Conservation (phyloP, 2,329 filamentous ascomycete species). For the Clonostachys sp. region DNA sequence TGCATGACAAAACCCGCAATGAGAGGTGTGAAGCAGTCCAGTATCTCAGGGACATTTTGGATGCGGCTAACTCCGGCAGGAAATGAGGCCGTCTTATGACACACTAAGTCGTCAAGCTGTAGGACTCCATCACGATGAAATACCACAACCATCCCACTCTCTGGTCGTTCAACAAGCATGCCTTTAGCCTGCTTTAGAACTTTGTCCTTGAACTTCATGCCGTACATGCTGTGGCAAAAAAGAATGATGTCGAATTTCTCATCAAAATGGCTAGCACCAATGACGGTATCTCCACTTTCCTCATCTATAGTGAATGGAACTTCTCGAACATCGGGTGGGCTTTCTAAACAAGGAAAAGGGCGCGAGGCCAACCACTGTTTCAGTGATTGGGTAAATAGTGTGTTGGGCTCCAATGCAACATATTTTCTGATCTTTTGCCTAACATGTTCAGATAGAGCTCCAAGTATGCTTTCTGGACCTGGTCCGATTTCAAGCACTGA, state of each 20-base stretch:
- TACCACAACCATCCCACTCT: slow-evolving; percentile 40
- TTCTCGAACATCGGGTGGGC: slow-evolving; percentile 27
- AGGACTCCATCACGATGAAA: slow-evolving; percentile 47
- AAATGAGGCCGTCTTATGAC: slow-evolving; percentile 38
- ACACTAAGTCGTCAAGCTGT: slow-evolving; percentile 41
- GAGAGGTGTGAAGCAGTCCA: slow-evolving; percentile 50
- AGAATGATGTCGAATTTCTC: slow-evolving; percentile 49
- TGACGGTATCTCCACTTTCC: slow-evolving; percentile 3
- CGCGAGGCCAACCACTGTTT: slow-evolving; percentile 30
- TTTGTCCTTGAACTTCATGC: slow-evolving; percentile 42
- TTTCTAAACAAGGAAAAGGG: slow-evolving; percentile 33
- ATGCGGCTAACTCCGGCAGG: slow-evolving; percentile 38
- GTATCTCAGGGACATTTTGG: slow-evolving; percentile 30
- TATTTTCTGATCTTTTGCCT: slow-evolving; percentile 43
- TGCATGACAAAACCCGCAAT: slow-evolving; percentile 37
- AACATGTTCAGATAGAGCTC: slow-evolving; percentile 32
- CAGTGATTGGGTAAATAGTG: slow-evolving; percentile 34
- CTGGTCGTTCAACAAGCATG: slow-evolving; percentile 34
- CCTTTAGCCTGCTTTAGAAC: slow-evolving; percentile 40
- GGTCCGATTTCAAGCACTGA: slow-evolving; percentile 58
- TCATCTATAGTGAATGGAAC: slow-evolving; percentile 28
- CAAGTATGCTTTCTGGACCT: slow-evolving; percentile 50
- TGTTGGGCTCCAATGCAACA: slow-evolving; percentile 48
- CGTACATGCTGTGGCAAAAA: slow-evolving; percentile 63
- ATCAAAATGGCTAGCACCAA: slow-evolving; percentile 3